Percentiles rank a stretch among this genome's conserved stretches.
Evolutionary conservation across 129 eudicot species (phyloP).

Genomic region (Helianthus tuberosus): DNA sequence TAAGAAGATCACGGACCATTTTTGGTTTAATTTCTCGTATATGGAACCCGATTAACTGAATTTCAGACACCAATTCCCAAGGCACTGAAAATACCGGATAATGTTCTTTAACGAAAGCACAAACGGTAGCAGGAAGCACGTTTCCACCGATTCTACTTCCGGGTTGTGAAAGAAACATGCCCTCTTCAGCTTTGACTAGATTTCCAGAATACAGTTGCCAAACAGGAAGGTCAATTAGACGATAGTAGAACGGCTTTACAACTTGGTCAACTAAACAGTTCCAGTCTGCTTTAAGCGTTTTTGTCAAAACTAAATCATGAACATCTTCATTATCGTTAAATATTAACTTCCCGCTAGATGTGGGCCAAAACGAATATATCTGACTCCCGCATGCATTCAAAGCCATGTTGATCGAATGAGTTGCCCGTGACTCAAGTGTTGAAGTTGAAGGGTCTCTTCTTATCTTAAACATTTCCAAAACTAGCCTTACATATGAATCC

Average conservation of each 20-base stretch:
- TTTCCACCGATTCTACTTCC: slow-evolving; percentile 80
- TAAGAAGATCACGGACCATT: slow-evolving; percentile 96
- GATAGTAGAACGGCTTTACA: slow-evolving; percentile 78
- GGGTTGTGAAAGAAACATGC: slow-evolving; percentile 98
- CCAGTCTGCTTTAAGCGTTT: slow-evolving; percentile 71
- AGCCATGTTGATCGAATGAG: slow-evolving; percentile 53
- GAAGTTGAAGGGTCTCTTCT: slow-evolving; percentile 69
- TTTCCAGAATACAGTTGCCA: slow-evolving; percentile 96
- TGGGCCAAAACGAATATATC: slow-evolving; percentile 89
- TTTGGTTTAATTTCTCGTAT: slow-evolving; percentile 93
- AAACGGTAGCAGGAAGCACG: slow-evolving; percentile 85
- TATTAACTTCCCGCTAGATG: slow-evolving; percentile 49
- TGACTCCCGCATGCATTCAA: slow-evolving; percentile 68
- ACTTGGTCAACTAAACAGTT: slow-evolving; percentile 81
- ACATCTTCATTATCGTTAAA: slow-evolving; percentile 35
- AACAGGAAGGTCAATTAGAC: slow-evolving; percentile 89
- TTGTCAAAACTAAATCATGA: slow-evolving; percentile 24
- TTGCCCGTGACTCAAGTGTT: slow-evolving; percentile 55
- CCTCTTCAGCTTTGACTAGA: slow-evolving; percentile 91
- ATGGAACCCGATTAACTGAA: slow-evolving; percentile 76
- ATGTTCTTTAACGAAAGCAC: slow-evolving; percentile 94
- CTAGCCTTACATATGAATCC: slow-evolving; percentile 84
- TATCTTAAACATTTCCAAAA: slow-evolving; percentile 79
- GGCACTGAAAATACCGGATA: slow-evolving; percentile 98
- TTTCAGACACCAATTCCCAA: slow-evolving; percentile 93